These are phyloP conservation scores for Zelonia costaricensis DNA, from an alignment of 208 protist species.

Conservation along the genomic window DNA sequence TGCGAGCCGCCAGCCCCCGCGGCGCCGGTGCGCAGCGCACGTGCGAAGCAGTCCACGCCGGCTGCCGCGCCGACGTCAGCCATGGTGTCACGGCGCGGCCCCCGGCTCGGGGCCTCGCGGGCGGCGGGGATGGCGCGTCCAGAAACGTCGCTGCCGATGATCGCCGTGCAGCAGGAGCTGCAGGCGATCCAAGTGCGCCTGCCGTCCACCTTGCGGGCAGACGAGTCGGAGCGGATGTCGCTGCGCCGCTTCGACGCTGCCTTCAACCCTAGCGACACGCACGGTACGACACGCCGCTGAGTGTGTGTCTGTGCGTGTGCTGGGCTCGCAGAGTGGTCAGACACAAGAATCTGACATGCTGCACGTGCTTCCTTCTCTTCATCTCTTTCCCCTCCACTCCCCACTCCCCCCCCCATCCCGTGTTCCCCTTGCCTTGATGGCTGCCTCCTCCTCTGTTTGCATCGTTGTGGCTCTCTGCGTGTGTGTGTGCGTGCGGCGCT, in stretches of 20 bases:
- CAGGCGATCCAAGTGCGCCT: slow-evolving; percentile 57
- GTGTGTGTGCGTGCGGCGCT: no score
- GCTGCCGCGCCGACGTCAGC: slow-evolving; percentile 12
- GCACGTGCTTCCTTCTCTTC: not conserved
- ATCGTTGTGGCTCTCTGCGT: no score
- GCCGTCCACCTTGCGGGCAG: slow-evolving; percentile 39
- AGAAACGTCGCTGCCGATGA: slow-evolving; percentile 20
- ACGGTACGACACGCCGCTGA: not conserved
- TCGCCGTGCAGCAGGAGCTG: slow-evolving; percentile 45
- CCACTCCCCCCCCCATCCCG: no score
- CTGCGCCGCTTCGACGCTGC: slow-evolving; percentile 43
- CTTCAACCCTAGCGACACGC: slow-evolving; percentile 7
- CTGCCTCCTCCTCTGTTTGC: no score
- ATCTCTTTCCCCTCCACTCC: not conserved
- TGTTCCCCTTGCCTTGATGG: no score
- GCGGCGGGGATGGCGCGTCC: not conserved
- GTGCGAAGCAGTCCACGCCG: not conserved
- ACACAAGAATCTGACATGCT: no score
- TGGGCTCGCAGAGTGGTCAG: no score
- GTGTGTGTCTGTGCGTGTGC: not conserved
- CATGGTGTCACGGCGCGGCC: no score
- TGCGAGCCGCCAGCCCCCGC: slow-evolving; percentile 10
- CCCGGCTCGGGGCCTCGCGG: no score
- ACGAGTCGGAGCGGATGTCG: slow-evolving; percentile 37
- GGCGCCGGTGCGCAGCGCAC: not conserved